These are phyloP conservation scores for Biscutella laevigata DNA, from an alignment of 441 rosid species.

Conservation along the genomic window DNA sequence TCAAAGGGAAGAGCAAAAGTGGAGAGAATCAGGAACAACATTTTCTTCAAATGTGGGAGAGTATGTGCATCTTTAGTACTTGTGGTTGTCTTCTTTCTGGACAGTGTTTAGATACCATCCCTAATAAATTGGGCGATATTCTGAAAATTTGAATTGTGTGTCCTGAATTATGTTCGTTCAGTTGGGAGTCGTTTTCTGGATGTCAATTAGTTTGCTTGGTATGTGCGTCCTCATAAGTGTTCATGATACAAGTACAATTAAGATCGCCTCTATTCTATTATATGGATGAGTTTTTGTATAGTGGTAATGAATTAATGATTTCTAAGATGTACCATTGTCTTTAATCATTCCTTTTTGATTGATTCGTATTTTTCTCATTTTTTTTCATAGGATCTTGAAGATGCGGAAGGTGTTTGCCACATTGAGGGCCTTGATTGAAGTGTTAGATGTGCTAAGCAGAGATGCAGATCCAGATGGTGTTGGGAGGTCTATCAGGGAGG, in stretches of 20 bases:
- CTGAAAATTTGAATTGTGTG: neutral
- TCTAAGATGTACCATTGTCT: neutral
- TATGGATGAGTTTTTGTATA: slow-evolving; percentile 7
- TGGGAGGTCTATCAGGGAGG: slow-evolving; percentile 78
- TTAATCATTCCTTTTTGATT: neutral
- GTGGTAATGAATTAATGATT: neutral
- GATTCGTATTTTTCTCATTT: neutral
- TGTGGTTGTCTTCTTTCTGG: slow-evolving; percentile 19
- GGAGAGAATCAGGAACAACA: slow-evolving; percentile 71
- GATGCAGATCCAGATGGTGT: slow-evolving; percentile 89
- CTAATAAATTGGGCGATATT: neutral
- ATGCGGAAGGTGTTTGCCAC: slow-evolving; percentile 86
- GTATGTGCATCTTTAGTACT: slow-evolving; percentile 42
- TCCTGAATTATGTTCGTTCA: neutral
- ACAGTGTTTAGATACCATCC: neutral
- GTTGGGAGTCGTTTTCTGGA: neutral
- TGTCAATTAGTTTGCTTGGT: slow-evolving; percentile 7
- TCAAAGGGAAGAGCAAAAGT: slow-evolving; percentile 70
- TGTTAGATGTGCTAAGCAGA: slow-evolving; percentile 83
- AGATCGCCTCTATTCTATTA: neutral
- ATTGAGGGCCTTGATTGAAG: slow-evolving; percentile 80
- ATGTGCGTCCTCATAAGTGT: neutral
- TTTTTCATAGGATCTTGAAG: slow-evolving; percentile 31
- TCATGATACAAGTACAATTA: neutral
- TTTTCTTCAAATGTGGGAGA: slow-evolving; percentile 67